Evolutionary conservation across 768 basidiomycete species (phyloP), one percentile per base, ranked within the genome.

Genomic region (Candolleomyces efflorescens): DNA sequence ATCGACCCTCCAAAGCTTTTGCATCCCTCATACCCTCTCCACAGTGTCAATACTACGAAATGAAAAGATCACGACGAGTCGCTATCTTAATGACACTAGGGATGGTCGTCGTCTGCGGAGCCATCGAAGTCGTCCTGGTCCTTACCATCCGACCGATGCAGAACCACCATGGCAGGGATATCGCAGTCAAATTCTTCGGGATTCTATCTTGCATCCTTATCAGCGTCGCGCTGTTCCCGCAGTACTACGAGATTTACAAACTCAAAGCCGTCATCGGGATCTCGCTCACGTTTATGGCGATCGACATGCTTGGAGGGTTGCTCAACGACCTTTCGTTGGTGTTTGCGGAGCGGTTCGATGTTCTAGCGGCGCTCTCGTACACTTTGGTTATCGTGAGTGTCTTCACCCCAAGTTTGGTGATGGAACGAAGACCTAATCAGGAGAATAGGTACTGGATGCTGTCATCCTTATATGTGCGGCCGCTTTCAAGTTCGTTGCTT

Each of bases 241-340:
- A 93, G 68, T 92, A 87, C 64, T 83, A 78, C 68, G 89, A 92
- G 65, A 92, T 93, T 46, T 87, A 80, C 70, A 80, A 81, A 60
- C 75, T 78, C 63, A 75, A 75, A 60, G 80, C 84, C 61, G 85
- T 88, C 39, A 65, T 82, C 22, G 90, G 91, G 7, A 83, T 94
- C 53, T 89, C 86, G 0, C 71, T 88, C 45, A 44, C 75, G 6
- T 92, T 92, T 72, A 85, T 92, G 73, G 62, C 70, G 9, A 76
- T 92, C 52, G 91, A 94, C 65, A 75, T 85, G 54, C 65, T 83
- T 9, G 91, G 90, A 27, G 87, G 82, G 5, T 69, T 92, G 2
- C 90, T 90, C 71, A 86, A 82, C 55, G 76, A 82, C 59, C 73
- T 90, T 6, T 87, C 86, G 24, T 76, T 92, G n/a, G 78, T 74